Evolutionary conservation across 495 filamentous ascomycete species (phyloP).

Genomic region (Penicillium paxilli): DNA sequence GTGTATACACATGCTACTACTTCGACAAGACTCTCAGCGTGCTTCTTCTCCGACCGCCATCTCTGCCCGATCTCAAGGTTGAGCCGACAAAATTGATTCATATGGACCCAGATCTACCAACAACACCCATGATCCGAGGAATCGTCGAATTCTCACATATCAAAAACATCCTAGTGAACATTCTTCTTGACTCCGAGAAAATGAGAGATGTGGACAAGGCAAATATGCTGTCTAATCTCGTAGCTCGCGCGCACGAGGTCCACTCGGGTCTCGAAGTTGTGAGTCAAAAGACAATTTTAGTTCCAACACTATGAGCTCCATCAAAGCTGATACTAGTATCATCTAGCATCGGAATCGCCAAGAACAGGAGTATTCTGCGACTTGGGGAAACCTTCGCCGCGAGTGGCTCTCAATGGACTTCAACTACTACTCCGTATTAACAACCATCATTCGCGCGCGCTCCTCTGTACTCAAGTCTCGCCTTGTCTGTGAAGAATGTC

Average conservation of each 20-base stretch:
- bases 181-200: constrained; percentile 20
- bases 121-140: constrained; percentile 20
- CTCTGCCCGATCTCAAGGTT: constrained; percentile 30
- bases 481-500: constrained; percentile 28
- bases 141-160: constrained; percentile 27
- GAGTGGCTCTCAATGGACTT: constrained; percentile 34
- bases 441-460: constrained; percentile 25
- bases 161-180: constrained; percentile 16
- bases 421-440: constrained; percentile 28
- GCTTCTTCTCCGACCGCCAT: constrained; percentile 35
- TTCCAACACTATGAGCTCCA: not conserved
- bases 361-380: constrained; percentile 14
- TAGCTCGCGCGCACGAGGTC: constrained; percentile 16
- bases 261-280: constrained; percentile 21
- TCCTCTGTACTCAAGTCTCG: constrained; percentile 24
- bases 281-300: not conserved
- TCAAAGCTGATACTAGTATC: not conserved
- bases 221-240: constrained; percentile 22
- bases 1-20: constrained; percentile 32
- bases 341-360: constrained; percentile 19
- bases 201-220: constrained; percentile 22
- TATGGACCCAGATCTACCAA: constrained; percentile 23
- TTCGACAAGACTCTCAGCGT: constrained; percentile 37
- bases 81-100: constrained; percentile 22
- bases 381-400: constrained; percentile 18